Base-by-base conservation (phyloP, 139 green algal species). In the Chlamydomonas incerta region DNA sequence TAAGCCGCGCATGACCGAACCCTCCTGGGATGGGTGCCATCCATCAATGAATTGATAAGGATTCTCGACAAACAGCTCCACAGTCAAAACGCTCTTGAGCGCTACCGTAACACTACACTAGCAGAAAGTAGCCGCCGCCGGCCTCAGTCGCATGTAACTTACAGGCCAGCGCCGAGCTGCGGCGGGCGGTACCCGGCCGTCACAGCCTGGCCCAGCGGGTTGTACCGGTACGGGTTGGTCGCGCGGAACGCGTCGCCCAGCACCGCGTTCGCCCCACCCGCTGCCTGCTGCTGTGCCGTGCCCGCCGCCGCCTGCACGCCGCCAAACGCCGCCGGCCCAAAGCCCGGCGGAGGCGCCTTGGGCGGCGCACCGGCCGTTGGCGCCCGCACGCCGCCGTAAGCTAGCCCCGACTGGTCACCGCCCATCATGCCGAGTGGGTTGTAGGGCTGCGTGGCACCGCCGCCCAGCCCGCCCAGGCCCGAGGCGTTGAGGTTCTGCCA, bases 401-500 rank as follows among this genome's bases (percentile, higher is more conserved):
- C 41, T 50, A 50, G 41, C 41, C 65, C 14, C 10, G 63, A 33
- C 47, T 65, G 63, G 37, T 75, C 37, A 0, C 57, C 77, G 0
- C 57, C 77, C 0, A 71, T 33, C 1, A 65, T 65, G 23, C 79
- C 79, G 2, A 85, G 79, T 31, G 79, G 79, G 63, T 85, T 85
- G 79, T 85, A 85, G n/a, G 79, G 79, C 79, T 75, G 65, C 24
- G 65, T 57, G 46, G 47, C 41, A n/a, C 63, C 37, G 41, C 77
- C 75, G 17, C 58, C n/a, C n/a, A 71, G 34, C 21, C 41, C 66
- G 0, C 47, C 47, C 1, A 76, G 47, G 9, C 37, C 79, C 21
- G 77, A 65, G 46, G 77, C 28, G 65, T 71, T 74, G 28, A 85
- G 79, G 79, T 68, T 68, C 63, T 75, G 66, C 82, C 82, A 88